Evolutionary conservation across 2,329 filamentous ascomycete species (phyloP).

Genomic region (Decorospora gaudefroyi): DNA sequence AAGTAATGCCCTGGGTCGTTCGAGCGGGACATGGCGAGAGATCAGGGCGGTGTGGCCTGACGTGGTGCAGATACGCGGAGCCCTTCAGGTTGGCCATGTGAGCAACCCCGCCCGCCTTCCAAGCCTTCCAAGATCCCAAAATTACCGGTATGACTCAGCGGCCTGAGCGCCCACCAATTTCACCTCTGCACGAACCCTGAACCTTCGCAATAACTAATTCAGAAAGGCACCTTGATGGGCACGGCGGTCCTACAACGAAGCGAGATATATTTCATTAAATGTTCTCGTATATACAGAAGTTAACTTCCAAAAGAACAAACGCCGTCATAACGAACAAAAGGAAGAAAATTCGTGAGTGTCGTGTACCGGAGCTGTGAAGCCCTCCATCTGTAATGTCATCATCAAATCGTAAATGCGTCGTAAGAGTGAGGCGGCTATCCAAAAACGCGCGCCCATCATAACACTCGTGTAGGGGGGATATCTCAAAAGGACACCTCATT

Average conservation of each 20-base stretch:
- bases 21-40: conserved; percentile 41
- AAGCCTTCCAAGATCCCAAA: too few species aligned
- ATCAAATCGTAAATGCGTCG: conserved; percentile 41
- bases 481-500: conserved; percentile 33
- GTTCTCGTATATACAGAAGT: conserved; percentile 7
- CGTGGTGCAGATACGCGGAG: neutral
- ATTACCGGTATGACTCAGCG: conserved; percentile 13
- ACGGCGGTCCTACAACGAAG: too few species aligned
- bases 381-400: conserved; percentile 18
- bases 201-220: too few species aligned
- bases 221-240: too few species aligned
- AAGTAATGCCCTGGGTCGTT: conserved; percentile 82
- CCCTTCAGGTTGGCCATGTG: conserved; percentile 13
- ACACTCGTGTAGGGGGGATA: conserved; percentile 42
- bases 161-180: too few species aligned
- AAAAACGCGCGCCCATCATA: conserved; percentile 38
- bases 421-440: conserved; percentile 43
- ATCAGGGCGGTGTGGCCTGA: conserved; percentile 15
- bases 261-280: too few species aligned
- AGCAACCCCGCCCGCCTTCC: conserved; percentile 11
- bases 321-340: conserved; percentile 8
- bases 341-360: conserved; percentile 17
- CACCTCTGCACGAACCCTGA: too few species aligned
- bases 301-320: conserved; percentile 5
- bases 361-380: conserved; percentile 19